phyloP scores from a whole-genome alignment of 1,139 yeast species.

The Yamadazyma dushanensis region DNA sequence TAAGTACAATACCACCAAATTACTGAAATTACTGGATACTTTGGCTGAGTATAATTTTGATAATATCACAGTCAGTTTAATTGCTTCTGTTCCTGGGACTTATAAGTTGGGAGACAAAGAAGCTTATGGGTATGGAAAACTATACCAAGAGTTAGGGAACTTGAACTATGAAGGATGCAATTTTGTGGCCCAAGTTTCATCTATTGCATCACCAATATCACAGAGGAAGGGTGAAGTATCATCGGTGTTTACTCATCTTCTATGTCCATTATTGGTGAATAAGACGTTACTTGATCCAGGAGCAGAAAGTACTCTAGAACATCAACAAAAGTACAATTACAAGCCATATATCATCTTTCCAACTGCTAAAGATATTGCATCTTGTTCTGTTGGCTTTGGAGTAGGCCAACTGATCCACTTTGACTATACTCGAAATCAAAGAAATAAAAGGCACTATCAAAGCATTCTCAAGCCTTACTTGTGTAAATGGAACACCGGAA shows the following conservation, averaged over 20 bases:
- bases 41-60: conserved; percentile 44
- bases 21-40: conserved; percentile 27
- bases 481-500: conserved; percentile 27
- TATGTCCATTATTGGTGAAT: conserved; percentile 44
- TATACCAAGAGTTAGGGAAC: conserved; percentile 41
- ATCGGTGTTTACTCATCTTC: conserved; percentile 56
- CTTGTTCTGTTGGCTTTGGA: conserved; percentile 42
- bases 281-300: conserved; percentile 32
- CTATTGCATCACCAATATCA: conserved; percentile 57
- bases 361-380: conserved; percentile 47
- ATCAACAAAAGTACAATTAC: conserved; percentile 31
- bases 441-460: conserved; percentile 26
- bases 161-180: conserved; percentile 24
- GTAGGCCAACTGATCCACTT: conserved; percentile 61
- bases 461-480: conserved; percentile 39
- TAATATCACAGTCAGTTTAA: conserved; percentile 49
- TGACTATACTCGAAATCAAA: conserved; percentile 28
- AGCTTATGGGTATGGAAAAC: conserved; percentile 52
- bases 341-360: conserved; percentile 56
- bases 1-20: conserved; percentile 33
- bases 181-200: conserved; percentile 53
- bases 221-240: conserved; percentile 29
- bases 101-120: conserved; percentile 22
- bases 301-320: conserved; percentile 20
- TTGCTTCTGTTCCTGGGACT: conserved; percentile 58